phyloP scores from a whole-genome alignment of 176 grass and related monocot genomes.

The Zoysia japonica region DNA sequence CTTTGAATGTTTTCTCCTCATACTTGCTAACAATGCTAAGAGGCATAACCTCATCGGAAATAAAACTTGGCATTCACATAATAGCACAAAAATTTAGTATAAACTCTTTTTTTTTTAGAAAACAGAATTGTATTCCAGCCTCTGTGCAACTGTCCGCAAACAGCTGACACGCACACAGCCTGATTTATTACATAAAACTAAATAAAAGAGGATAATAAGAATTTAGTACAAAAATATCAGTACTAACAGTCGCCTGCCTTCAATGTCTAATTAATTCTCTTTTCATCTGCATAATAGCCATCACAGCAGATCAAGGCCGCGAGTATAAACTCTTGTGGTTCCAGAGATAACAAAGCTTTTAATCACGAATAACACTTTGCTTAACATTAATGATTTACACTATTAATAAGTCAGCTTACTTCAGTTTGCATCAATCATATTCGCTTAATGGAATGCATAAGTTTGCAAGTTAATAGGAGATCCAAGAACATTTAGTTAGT shows the following conservation, averaged over 20 bases:
- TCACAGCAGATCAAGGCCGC: too few species aligned
- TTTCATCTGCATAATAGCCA: too few species aligned
- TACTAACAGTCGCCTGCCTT: too few species aligned
- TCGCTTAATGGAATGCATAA: background rate
- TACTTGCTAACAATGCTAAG: conserved; percentile 13
- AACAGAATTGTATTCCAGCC: too few species aligned
- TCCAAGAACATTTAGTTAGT: background rate
- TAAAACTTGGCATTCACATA: conserved; percentile 1
- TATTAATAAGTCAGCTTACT: background rate
- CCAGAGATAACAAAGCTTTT: conserved; percentile 13
- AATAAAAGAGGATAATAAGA: too few species aligned
- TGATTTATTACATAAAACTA: too few species aligned
- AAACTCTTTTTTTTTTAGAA: too few species aligned
- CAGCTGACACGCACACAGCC: too few species aligned
- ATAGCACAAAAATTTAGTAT: background rate
- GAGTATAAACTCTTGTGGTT: background rate
- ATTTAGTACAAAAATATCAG: too few species aligned
- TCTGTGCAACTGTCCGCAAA: too few species aligned
- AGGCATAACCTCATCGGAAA: conserved; percentile 13
- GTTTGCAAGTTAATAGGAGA: background rate
- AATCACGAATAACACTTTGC: background rate
- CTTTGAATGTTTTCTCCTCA: background rate
- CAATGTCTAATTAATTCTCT: too few species aligned
- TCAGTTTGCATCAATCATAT: conserved; percentile 5
- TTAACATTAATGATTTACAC: background rate